A percentile compares a stretch with the other conserved stretches of the same genome.
These are phyloP conservation scores for Fonsecaea nubica DNA, from an alignment of 2,329 filamentous ascomycete species.

Conservation along the genomic window DNA sequence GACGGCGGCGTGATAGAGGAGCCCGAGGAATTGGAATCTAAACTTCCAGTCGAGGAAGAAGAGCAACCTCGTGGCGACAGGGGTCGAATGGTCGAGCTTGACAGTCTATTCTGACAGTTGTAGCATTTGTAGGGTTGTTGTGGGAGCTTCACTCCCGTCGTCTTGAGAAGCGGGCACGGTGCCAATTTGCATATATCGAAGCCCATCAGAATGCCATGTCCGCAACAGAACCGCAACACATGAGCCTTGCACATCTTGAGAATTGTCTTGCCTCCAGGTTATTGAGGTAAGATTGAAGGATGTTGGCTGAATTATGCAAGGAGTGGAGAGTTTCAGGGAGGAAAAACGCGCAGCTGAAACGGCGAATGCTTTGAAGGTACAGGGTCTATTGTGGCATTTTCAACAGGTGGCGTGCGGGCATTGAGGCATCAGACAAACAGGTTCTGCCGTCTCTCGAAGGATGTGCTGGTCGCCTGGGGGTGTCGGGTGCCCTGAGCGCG, in stretches of 20 bases:
- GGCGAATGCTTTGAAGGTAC: slow-evolving; percentile 12
- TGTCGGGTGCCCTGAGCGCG: not conserved
- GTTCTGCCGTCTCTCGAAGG: not conserved
- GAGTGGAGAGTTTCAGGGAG: slow-evolving; percentile 20
- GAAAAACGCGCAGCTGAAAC: slow-evolving; percentile 9
- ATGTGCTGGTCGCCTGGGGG: slow-evolving; percentile 2
- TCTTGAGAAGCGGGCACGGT: slow-evolving; percentile 39
- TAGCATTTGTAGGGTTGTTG: slow-evolving; percentile 41
- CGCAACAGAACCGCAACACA: slow-evolving; percentile 40
- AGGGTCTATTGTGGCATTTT: slow-evolving; percentile 24
- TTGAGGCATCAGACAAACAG: slow-evolving; percentile 13
- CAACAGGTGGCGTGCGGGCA: slow-evolving; percentile 1
- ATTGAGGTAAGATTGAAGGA: not conserved
- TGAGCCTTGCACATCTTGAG: slow-evolving; percentile 40
- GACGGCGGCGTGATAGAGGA: slow-evolving; percentile 27
- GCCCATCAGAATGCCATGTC: slow-evolving; percentile 39
- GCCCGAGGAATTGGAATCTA: slow-evolving; percentile 32
- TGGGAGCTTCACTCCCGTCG: slow-evolving; percentile 36
- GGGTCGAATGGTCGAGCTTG: slow-evolving; percentile 28
- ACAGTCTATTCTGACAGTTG: slow-evolving; percentile 37
- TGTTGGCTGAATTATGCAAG: not conserved
- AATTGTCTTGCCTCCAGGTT: not conserved
- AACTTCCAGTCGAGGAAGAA: slow-evolving; percentile 34
- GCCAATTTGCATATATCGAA: slow-evolving; percentile 36
- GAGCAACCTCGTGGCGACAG: slow-evolving; percentile 27